These are phyloP conservation scores for Leucogyrophana mollusca DNA, from an alignment of 768 basidiomycete genomes.

Conservation along the genomic window DNA sequence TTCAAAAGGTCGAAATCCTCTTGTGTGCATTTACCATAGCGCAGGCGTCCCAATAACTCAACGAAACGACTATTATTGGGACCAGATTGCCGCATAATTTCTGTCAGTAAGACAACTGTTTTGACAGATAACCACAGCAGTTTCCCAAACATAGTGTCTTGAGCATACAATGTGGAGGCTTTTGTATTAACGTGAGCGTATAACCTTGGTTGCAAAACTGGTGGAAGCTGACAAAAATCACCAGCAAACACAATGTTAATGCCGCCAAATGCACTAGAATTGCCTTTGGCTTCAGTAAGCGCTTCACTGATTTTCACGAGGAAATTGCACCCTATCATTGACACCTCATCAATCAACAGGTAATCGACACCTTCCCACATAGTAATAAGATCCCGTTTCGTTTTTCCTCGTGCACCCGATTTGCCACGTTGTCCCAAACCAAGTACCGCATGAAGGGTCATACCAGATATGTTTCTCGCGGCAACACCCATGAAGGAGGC, in stretches of 20 bases:
- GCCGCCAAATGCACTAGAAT: conserved; percentile 31
- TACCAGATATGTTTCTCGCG: not conserved
- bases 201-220: conserved; percentile 28
- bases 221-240: conserved; percentile 42
- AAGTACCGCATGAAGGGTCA: not conserved
- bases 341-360: conserved; percentile 39
- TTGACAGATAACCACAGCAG: conserved; percentile 32
- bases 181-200: conserved; percentile 8
- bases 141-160: conserved; percentile 26
- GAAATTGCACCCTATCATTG: conserved; percentile 34
- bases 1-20: conserved; percentile 22
- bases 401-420: conserved; percentile 3
- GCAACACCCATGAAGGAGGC: not conserved
- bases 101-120: conserved; percentile 26
- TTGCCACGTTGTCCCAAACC: not conserved
- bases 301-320: conserved; percentile 31
- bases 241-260: conserved; percentile 42
- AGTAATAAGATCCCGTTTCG: conserved; percentile 14
- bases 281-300: conserved; percentile 30
- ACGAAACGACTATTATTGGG: conserved; percentile 19
- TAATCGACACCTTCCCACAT: conserved; percentile 41
- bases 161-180: not conserved
- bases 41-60: conserved; percentile 16
- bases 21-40: conserved; percentile 23
- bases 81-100: conserved; percentile 27